phyloP scores from a whole-genome alignment of 108 stramenopile species.

The Pseudonitzschia delicatissima region DNA sequence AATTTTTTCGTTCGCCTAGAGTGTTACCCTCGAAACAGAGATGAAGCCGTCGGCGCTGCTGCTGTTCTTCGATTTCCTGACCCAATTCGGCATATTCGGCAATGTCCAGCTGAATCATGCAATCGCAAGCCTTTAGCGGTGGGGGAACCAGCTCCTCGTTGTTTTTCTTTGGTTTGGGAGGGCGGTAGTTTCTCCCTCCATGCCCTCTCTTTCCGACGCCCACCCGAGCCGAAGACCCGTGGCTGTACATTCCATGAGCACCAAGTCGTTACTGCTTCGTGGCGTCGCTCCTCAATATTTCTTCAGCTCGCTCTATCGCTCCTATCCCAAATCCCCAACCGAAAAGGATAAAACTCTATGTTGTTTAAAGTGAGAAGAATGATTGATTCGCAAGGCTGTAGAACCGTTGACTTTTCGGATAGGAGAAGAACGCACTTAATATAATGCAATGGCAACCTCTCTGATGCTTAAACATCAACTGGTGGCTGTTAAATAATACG shows the following conservation, averaged over 20 bases:
- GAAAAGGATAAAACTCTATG: no score
- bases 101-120: conserved; percentile 27
- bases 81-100: conserved; percentile 21
- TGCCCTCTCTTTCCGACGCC: conserved; percentile 34
- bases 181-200: conserved; percentile 34
- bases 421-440: no score
- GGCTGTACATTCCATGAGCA: conserved; percentile 26
- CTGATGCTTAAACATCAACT: no score
- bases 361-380: no score
- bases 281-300: background rate
- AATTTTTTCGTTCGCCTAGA: conserved; percentile 11
- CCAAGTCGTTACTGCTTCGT: background rate
- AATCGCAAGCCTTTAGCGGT: conserved; percentile 34
- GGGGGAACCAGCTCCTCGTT: conserved; percentile 20
- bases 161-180: conserved; percentile 18
- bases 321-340: no score
- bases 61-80: conserved; percentile 1
- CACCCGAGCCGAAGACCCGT: conserved; percentile 29
- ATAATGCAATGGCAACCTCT: no score
- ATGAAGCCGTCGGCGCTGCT: conserved; percentile 13
- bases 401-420: no score
- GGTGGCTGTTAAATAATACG: no score
- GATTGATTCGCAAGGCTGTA: no score
- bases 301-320: background rate
- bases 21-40: conserved; percentile 19